Base-by-base conservation (phyloP, 1,139 yeast genomes). In the Scheffersomyces quercinus region DNA sequence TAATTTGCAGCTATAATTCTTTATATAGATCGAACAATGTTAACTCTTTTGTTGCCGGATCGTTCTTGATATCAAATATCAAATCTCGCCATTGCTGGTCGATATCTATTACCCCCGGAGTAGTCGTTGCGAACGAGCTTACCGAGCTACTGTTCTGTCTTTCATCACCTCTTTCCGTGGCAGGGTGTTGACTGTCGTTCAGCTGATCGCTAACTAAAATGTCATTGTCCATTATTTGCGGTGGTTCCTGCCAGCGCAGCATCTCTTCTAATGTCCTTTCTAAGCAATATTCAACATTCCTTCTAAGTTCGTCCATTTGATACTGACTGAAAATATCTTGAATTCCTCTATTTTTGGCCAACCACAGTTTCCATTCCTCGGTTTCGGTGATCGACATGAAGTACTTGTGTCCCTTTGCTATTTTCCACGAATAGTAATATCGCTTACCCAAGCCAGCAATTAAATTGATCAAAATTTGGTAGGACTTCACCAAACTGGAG, bases 31-130 rank as follows among this genome's bases (percentile, higher is more conserved):
- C 34, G 10, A 31, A 31, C 34, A 31, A 31, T 16, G 34, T 31
- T 15, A 31, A 31, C 34, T 31, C 34, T 10, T 16, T 15, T 31
- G 16, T 13, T 15, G 34, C 16, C 6, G 34, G 34, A 12, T 31
- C 34, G 34, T 31, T 31, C 34, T 31, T 31, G 5, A 31, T 31
- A 14, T 44, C 40, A 28, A 38, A 41, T 31, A 46, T 38, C 28
- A 48, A 35, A 20, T 48, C 50, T 29, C 46, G 41, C 51, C 51
- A 48, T 35, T 42, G 49, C 29, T 44, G 48, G 33, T 48, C 51
- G 10, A 44, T 29, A 31, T 43, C 43, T n/a, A 30, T 13, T 29
- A 12, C 26, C 29, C 31, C 35, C 39, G 40, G 14, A 33, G 16
- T 13, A 39, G 35, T 5, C 16, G 14, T 11, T 33, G 16, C 20